These are phyloP conservation scores for Rhodofomes roseus DNA, from an alignment of 1,284 basidiomycete species.

Conservation along the genomic window DNA sequence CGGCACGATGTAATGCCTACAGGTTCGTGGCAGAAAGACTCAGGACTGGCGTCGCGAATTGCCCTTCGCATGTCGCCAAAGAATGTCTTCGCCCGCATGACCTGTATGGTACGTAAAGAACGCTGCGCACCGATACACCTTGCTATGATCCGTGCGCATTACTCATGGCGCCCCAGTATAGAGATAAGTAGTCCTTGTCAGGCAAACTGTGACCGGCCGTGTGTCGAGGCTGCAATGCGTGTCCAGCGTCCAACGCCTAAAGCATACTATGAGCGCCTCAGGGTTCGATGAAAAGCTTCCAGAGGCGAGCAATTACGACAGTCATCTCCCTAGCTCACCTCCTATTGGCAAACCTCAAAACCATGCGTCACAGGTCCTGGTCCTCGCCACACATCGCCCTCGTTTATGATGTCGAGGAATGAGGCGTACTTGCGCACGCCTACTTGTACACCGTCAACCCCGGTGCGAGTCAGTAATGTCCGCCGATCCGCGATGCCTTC, in stretches of 20 bases:
- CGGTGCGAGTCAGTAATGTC: background rate
- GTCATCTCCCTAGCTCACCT: background rate
- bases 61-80: background rate
- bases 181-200: background rate
- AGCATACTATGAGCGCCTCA: background rate
- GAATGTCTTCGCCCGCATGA: background rate
- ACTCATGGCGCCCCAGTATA: background rate
- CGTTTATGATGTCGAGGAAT: background rate
- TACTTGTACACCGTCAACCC: background rate
- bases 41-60: background rate
- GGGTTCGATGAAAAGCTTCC: background rate
- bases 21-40: background rate
- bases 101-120: background rate
- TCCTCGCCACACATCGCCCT: background rate
- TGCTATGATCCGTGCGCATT: background rate
- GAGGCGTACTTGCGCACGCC: no score
- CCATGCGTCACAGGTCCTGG: background rate
- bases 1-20: background rate
- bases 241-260: background rate
- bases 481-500: background rate
- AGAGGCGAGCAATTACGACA: background rate
- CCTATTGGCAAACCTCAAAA: background rate
- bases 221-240: background rate
- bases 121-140: background rate
- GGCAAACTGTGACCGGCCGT: background rate